phyloP scores from a whole-genome alignment of 495 filamentous ascomycete species.

The Tuber borchii region DNA sequence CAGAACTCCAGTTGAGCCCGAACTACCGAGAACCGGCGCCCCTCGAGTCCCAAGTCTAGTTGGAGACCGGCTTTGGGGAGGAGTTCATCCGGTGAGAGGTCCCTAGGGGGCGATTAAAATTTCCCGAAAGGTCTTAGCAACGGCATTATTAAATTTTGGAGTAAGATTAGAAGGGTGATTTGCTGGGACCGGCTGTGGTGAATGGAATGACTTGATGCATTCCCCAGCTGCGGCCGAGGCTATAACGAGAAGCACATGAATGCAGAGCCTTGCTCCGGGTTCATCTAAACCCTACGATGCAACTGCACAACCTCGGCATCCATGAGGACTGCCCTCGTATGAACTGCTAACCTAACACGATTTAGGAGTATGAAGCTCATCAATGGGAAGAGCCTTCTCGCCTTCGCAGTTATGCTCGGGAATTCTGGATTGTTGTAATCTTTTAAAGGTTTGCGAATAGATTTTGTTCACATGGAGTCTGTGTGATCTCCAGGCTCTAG shows the following conservation, averaged over 20 bases:
- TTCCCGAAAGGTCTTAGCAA: neutral
- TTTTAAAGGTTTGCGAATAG: neutral
- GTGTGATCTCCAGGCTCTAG: neutral
- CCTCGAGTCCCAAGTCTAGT: neutral
- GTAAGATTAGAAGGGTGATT: neutral
- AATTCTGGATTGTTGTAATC: neutral
- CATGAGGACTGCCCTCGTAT: too few relatives aligned
- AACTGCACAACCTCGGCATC: too few relatives aligned
- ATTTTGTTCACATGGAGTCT: neutral
- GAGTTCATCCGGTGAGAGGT: neutral
- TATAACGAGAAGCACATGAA: too few relatives aligned
- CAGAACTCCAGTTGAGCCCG: neutral
- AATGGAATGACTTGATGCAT: too few relatives aligned
- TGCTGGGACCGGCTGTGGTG: too few relatives aligned
- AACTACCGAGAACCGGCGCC: neutral
- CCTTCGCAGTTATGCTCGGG: neutral
- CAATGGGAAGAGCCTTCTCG: neutral
- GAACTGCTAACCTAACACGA: too few relatives aligned
- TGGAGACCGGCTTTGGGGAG: neutral
- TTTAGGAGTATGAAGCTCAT: neutral
- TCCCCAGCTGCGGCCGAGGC: too few relatives aligned
- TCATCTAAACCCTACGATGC: too few relatives aligned
- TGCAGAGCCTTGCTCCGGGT: too few relatives aligned
- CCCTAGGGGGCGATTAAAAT: neutral
- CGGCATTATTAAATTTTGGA: too few relatives aligned